These are phyloP conservation scores for Phaseolus lunatus DNA, from an alignment of 306 rosid species.

Conservation along the genomic window DNA sequence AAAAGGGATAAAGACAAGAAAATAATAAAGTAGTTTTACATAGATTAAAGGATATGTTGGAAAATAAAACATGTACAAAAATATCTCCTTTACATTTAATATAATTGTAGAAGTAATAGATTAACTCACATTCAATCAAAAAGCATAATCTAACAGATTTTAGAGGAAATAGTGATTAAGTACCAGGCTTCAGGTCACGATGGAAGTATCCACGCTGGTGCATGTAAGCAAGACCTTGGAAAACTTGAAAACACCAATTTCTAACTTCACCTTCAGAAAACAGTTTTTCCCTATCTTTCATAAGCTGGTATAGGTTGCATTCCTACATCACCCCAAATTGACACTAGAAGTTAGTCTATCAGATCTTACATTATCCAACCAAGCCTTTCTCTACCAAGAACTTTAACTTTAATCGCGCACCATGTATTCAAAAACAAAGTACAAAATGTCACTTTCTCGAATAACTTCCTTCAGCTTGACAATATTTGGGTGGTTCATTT, in stretches of 20 bases:
- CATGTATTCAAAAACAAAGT: slow-evolving; percentile 96
- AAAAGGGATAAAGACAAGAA: too few relatives aligned
- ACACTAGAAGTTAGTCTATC: slow-evolving; percentile 25
- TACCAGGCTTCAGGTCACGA: slow-evolving; percentile 99
- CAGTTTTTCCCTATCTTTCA: slow-evolving; percentile 84
- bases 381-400: slow-evolving; percentile 1
- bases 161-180: slow-evolving; percentile 10
- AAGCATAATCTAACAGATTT: slow-evolving; percentile 17
- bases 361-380: slow-evolving; percentile 11
- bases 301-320: slow-evolving; percentile 90
- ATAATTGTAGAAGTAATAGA: too few relatives aligned
- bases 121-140: neutral
- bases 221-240: slow-evolving; percentile 97
- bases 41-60: too few relatives aligned
- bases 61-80: too few relatives aligned
- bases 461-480: slow-evolving; percentile 98
- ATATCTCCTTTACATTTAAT: too few relatives aligned
- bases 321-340: slow-evolving; percentile 60
- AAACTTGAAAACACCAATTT: slow-evolving; percentile 98
- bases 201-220: slow-evolving; percentile 99
- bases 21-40: too few relatives aligned
- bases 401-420: slow-evolving; percentile 52
- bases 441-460: slow-evolving; percentile 84
- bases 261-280: slow-evolving; percentile 85
- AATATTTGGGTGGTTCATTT: slow-evolving; percentile 91